A percentile compares a stretch with the other conserved stretches of the same genome.
These are phyloP conservation scores for Agroathelia rolfsii DNA, from an alignment of 1,284 basidiomycete species.

Conservation along the genomic window DNA sequence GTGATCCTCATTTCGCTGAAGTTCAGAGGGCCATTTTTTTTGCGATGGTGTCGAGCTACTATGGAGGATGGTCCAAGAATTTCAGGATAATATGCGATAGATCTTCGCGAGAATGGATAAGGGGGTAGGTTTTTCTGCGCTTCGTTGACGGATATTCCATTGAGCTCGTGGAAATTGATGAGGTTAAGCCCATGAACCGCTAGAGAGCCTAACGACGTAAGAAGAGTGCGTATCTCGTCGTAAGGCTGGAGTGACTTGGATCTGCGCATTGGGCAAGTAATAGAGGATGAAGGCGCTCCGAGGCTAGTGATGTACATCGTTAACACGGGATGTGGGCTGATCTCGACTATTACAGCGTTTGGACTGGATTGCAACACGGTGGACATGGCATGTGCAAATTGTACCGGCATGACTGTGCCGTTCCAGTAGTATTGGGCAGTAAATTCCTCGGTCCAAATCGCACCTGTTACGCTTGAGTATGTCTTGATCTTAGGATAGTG, in stretches of 20 bases:
- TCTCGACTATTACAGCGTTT: slow-evolving; percentile 21
- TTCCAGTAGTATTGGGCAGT: slow-evolving; percentile 26
- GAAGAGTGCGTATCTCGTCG: slow-evolving; percentile 14
- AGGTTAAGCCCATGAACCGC: slow-evolving; percentile 17
- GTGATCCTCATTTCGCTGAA: slow-evolving; percentile 23
- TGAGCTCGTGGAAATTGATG: slow-evolving; percentile 18
- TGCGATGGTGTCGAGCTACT: slow-evolving; percentile 12
- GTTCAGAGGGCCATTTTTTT: slow-evolving; percentile 28
- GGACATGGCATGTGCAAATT: slow-evolving; percentile 18
- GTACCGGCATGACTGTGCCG: slow-evolving; percentile 22
- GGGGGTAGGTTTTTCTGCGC: slow-evolving; percentile 12
- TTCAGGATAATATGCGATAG: slow-evolving; percentile 13
- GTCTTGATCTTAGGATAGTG: slow-evolving; percentile 13
- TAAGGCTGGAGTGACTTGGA: slow-evolving; percentile 12
- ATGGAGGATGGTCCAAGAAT: slow-evolving; percentile 9
- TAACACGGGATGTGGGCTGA: slow-evolving; percentile 27
- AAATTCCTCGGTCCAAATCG: slow-evolving; percentile 11
- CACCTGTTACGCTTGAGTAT: slow-evolving; percentile 19
- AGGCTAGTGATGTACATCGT: slow-evolving; percentile 20
- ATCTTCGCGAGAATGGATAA: slow-evolving; percentile 16
- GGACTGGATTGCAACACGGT: slow-evolving; percentile 13
- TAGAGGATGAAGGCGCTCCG: slow-evolving; percentile 12
- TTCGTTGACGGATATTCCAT: slow-evolving; percentile 10
- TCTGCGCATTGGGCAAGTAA: slow-evolving; percentile 23
- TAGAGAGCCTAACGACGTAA: slow-evolving; percentile 19